Evolutionary conservation across 2,329 filamentous ascomycete genomes (phyloP).

Genomic region (Phoma sp.): DNA sequence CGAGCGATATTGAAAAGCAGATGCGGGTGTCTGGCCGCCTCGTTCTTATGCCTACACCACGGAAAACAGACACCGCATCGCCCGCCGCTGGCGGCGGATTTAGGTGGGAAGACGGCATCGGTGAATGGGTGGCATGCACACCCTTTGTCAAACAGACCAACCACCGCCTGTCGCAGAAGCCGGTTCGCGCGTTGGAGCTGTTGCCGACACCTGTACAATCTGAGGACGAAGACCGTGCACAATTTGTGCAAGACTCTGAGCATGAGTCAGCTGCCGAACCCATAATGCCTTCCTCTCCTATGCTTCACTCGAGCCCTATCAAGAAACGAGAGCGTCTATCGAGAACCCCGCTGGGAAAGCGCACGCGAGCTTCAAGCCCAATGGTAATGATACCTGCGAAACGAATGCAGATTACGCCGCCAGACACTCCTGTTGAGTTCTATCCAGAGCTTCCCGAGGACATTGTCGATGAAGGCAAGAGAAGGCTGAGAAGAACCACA

Average conservation of each 20-base stretch:
- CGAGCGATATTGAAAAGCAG: constrained; percentile 39
- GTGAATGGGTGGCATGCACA: constrained; percentile 54
- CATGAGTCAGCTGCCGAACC: constrained; percentile 22
- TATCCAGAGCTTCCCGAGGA: constrained; percentile 28
- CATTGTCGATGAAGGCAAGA: not conserved
- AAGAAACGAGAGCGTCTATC: constrained; percentile 4
- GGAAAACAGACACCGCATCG: constrained; percentile 36
- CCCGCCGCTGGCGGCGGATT: constrained; percentile 29
- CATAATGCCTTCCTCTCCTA: constrained; percentile 33
- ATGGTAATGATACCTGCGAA: constrained; percentile 36
- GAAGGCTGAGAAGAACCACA: constrained; percentile 3
- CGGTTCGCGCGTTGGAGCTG: constrained; percentile 28
- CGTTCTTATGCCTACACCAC: constrained; percentile 33
- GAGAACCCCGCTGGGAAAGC: constrained; percentile 24
- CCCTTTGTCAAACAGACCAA: constrained; percentile 39
- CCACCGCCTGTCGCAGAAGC: constrained; percentile 21
- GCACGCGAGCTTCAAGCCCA: constrained; percentile 33
- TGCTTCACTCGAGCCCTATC: constrained; percentile 30
- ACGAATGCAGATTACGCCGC: constrained; percentile 23
- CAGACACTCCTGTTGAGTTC: constrained; percentile 20
- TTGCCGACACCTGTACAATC: constrained; percentile 39
- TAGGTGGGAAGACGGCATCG: constrained; percentile 54
- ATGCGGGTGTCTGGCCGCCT: constrained; percentile 38
- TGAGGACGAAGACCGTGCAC: constrained; percentile 14
- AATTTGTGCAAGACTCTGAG: not conserved